A percentile compares a stretch with the other conserved stretches of the same genome.
Evolutionary conservation across 1,139 yeast species (phyloP).

Genomic region (Suzukiozyma palmioleophila): DNA sequence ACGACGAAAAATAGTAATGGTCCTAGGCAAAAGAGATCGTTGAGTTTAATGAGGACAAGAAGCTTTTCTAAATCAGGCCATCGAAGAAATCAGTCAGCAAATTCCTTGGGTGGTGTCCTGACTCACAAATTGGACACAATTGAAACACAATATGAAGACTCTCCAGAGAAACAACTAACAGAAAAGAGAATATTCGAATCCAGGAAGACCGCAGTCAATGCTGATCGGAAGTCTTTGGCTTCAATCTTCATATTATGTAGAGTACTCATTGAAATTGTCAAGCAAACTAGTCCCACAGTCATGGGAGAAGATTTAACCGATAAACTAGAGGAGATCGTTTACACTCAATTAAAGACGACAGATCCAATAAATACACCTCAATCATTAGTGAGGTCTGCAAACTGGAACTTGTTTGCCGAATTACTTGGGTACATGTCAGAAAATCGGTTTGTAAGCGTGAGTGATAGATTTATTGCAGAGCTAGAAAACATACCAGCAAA

Average conservation of each 20-base stretch:
- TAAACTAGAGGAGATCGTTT: constrained; percentile 88
- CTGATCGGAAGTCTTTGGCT: constrained; percentile 82
- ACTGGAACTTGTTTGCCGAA: constrained; percentile 91
- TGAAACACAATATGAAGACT: constrained; percentile 19
- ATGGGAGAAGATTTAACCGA: constrained; percentile 79
- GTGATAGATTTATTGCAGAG: constrained; percentile 91
- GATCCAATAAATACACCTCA: constrained; percentile 66
- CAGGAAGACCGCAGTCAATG: constrained; percentile 69
- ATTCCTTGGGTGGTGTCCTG: background rate
- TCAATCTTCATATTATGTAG: constrained; percentile 89
- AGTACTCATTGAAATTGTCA: constrained; percentile 87
- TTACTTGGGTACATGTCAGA: constrained; percentile 88
- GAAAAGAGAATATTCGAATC: constrained; percentile 47
- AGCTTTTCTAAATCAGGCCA: constrained; percentile 37
- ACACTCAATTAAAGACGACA: constrained; percentile 81
- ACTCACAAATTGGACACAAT: background rate
- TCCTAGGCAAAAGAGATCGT: constrained; percentile 31
- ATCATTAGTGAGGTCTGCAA: constrained; percentile 77
- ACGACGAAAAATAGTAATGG: constrained; percentile 11
- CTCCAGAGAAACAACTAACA: background rate
- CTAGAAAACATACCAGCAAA: constrained; percentile 71
- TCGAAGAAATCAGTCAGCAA: constrained; percentile 34
- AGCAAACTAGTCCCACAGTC: constrained; percentile 70
- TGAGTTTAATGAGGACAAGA: constrained; percentile 39
- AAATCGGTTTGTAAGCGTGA: constrained; percentile 76